Evolutionary conservation across 2,329 filamentous ascomycete genomes (phyloP).

Genomic region (Whalleya microplaca): DNA sequence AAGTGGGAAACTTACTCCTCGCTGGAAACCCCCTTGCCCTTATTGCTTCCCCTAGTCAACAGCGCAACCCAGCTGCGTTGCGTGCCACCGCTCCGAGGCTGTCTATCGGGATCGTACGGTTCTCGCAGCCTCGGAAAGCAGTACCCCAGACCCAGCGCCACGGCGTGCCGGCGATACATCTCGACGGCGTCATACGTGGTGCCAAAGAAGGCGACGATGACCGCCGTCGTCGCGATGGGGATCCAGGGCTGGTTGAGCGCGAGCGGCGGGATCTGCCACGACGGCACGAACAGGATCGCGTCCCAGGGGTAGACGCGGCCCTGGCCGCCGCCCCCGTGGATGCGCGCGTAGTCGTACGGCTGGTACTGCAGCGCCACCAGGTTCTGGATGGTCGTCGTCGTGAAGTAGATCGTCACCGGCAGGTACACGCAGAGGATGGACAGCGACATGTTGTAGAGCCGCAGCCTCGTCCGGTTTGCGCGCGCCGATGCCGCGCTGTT

Average conservation of each 20-base stretch:
- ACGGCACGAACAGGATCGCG: conserved; percentile 51
- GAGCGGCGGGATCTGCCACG: conserved; percentile 43
- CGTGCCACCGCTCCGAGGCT: neutral
- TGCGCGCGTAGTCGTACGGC: conserved; percentile 46
- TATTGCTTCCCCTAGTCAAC: neutral
- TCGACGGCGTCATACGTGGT: conserved; percentile 57
- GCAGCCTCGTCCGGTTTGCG: conserved; percentile 51
- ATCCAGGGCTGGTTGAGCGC: conserved; percentile 54
- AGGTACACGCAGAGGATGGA: conserved; percentile 56
- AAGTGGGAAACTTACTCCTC: conserved; percentile 8
- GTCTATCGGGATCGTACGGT: neutral
- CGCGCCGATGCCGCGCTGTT: conserved; percentile 47
- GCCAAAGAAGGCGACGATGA: conserved; percentile 60
- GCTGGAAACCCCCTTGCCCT: neutral
- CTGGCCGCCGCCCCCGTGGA: conserved; percentile 42
- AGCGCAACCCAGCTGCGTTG: conserved; percentile 12
- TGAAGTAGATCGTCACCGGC: conserved; percentile 49
- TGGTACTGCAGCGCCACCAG: conserved; percentile 29
- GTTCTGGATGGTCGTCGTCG: conserved; percentile 45
- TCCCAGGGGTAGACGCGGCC: conserved; percentile 47
- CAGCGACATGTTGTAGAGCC: conserved; percentile 60
- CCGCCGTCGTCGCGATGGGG: conserved; percentile 48
- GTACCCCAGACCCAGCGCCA: conserved; percentile 14
- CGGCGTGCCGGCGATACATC: conserved; percentile 45
- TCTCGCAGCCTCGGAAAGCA: conserved; percentile 5